phyloP scores from a whole-genome alignment of 139 green algal species.

The Tetradesmus lagerheimii region DNA sequence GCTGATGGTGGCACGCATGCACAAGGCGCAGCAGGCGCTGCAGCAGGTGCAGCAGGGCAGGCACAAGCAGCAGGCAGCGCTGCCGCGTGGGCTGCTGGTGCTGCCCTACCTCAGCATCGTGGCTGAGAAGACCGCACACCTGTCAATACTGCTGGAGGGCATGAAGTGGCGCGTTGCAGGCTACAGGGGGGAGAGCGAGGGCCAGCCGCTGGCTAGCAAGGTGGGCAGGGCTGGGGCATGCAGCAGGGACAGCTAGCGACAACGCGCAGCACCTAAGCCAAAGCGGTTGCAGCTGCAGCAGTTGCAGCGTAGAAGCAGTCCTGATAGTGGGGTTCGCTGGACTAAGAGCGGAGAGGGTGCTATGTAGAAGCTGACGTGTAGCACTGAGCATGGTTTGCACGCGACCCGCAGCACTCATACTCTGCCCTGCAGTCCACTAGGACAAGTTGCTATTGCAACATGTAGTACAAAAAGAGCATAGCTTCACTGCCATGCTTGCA shows the following conservation, averaged over 20 bases:
- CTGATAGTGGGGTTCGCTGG: no score
- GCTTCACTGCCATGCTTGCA: background rate
- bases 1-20: conserved; percentile 72
- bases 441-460: background rate
- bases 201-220: conserved; percentile 36
- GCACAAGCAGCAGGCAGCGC: background rate
- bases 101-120: conserved; percentile 85
- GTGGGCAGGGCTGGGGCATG: background rate
- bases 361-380: background rate
- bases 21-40: conserved; percentile 42
- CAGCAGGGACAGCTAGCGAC: no score
- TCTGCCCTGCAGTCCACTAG: no score
- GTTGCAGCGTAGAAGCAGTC: background rate
- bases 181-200: conserved; percentile 25
- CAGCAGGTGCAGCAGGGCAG: background rate
- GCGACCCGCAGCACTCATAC: background rate
- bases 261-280: no score
- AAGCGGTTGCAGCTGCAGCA: background rate
- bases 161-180: conserved; percentile 42
- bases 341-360: no score
- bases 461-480: background rate
- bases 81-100: conserved; percentile 51
- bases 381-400: background rate
- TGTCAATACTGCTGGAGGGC: conserved; percentile 53
- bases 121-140: conserved; percentile 68